Percentiles rank a stretch among this genome's conserved stretches.
phyloP scores from a whole-genome alignment of 371 early-diverging fungal species.

The Caulochytrium protostelioides region DNA sequence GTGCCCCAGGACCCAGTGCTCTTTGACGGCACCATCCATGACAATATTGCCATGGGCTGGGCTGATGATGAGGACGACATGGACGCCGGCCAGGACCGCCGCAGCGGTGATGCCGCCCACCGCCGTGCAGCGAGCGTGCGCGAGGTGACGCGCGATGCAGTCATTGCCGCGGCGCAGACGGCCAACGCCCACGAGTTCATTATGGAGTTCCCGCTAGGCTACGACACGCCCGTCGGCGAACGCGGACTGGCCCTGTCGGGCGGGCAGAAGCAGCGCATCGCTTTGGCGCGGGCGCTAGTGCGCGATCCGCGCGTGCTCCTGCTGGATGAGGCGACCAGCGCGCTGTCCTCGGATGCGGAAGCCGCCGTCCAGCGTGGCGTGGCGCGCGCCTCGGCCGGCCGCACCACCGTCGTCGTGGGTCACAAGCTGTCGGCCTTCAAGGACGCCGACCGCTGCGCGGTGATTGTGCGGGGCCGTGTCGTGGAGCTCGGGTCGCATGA shows the following conservation, averaged over 20 bases:
- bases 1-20: constrained; percentile 56
- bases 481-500: too few relatives aligned
- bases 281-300: constrained; percentile 52
- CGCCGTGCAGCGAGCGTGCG: too few relatives aligned
- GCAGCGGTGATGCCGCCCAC: constrained; percentile 2
- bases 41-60: constrained; percentile 44
- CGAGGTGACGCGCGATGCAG: constrained; percentile 26
- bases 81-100: too few relatives aligned
- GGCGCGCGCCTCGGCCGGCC: constrained; percentile 13
- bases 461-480: too few relatives aligned
- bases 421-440: constrained; percentile 6
- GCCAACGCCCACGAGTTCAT: constrained; percentile 53
- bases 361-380: constrained; percentile 53
- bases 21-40: constrained; percentile 48
- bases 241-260: constrained; percentile 49
- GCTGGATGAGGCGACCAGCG: constrained; percentile 91
- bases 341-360: constrained; percentile 61
- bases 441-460: too few relatives aligned
- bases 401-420: constrained; percentile 22
- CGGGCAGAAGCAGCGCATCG: constrained; percentile 58
- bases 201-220: constrained; percentile 33
- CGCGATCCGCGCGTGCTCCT: constrained; percentile 41
- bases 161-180: constrained; percentile 27
- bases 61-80: neutral
- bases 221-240: constrained; percentile 53